Conservation (phyloP, 306 rosid genomes). For the Crataegus laevigata region DNA sequence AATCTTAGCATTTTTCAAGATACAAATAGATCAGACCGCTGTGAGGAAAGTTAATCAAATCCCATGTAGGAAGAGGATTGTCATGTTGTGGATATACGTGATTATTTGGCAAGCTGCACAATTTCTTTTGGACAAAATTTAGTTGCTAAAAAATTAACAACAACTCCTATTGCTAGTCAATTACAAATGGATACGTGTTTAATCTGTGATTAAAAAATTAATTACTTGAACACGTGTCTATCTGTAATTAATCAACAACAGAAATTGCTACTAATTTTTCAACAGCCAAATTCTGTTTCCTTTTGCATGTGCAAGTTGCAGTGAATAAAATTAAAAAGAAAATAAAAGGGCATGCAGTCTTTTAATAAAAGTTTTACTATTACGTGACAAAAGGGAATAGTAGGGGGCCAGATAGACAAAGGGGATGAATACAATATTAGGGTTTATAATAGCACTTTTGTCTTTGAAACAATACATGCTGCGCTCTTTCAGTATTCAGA, state of each 20-base stretch:
- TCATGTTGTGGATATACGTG: neutral
- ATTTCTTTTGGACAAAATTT: no score
- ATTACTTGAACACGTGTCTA: no score
- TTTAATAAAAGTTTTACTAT: neutral
- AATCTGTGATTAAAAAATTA: no score
- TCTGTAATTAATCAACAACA: no score
- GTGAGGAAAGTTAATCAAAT: neutral
- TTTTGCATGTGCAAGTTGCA: constrained; percentile 18
- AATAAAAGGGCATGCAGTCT: constrained; percentile 17
- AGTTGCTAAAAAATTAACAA: no score
- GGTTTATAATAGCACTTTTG: neutral
- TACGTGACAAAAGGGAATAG: neutral
- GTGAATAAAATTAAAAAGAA: neutral
- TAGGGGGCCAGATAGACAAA: neutral
- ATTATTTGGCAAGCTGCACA: neutral
- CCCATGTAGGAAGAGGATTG: neutral
- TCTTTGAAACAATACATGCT: neutral
- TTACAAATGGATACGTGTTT: no score
- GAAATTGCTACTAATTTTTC: no score
- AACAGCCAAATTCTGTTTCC: no score
- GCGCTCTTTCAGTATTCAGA: neutral
- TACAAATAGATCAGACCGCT: neutral
- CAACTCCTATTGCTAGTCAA: no score
- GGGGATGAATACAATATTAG: neutral
- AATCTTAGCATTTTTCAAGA: no score